Evolutionary conservation across 1,139 yeast genomes (phyloP).

Genomic region (Geotrichum histeridarum): DNA sequence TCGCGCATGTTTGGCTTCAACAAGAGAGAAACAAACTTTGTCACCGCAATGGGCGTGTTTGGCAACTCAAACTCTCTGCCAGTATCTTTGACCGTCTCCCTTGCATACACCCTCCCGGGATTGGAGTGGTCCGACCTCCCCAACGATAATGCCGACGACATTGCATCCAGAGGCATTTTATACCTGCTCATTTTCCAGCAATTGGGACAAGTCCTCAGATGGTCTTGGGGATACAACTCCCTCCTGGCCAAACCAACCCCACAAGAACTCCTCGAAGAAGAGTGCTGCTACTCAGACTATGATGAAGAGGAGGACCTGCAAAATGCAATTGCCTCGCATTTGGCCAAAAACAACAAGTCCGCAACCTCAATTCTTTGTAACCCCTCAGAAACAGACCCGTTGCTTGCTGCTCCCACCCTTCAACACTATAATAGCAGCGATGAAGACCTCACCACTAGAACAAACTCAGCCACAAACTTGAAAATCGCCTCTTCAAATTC

Average conservation of each 20-base stretch:
- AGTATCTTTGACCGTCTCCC: slow-evolving; percentile 66
- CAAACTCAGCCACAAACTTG: not conserved
- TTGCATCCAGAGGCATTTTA: slow-evolving; percentile 75
- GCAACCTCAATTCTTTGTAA: not conserved
- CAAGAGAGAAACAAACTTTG: slow-evolving; percentile 66
- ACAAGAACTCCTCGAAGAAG: slow-evolving; percentile 19
- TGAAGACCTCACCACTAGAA: not conserved
- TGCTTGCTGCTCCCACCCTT: not conserved
- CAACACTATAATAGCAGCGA: not conserved
- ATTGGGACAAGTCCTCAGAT: slow-evolving; percentile 73
- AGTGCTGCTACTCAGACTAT: slow-evolving; percentile 3
- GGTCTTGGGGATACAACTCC: slow-evolving; percentile 91
- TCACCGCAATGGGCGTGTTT: slow-evolving; percentile 84
- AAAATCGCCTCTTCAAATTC: not conserved
- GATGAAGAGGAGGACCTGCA: not conserved
- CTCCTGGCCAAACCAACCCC: slow-evolving; percentile 49
- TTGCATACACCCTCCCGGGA: slow-evolving; percentile 68
- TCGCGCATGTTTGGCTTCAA: slow-evolving; percentile 49
- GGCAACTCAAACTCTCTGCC: slow-evolving; percentile 64
- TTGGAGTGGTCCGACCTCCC: slow-evolving; percentile 69
- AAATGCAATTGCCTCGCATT: not conserved
- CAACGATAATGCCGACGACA: slow-evolving; percentile 60
- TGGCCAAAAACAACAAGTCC: slow-evolving; percentile 8
- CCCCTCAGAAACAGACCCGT: slow-evolving; percentile 2
- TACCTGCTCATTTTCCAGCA: slow-evolving; percentile 78